Evolutionary conservation across 176 grass and related monocot species (phyloP).

Genomic region (Secale cereale): DNA sequence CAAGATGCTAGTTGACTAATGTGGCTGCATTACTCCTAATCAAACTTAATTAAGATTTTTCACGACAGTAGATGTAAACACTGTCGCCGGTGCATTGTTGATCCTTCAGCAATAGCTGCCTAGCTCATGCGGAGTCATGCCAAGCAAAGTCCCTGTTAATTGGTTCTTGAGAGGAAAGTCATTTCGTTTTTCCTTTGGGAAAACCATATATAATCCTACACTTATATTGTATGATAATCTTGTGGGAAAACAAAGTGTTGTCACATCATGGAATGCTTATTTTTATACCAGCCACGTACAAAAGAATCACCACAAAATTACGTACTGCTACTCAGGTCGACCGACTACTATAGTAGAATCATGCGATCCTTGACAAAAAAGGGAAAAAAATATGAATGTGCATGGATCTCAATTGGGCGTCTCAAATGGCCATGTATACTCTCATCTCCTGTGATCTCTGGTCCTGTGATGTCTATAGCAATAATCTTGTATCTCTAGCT

Average conservation of each 20-base stretch:
- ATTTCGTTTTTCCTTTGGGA: not conserved
- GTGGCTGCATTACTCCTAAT: not conserved
- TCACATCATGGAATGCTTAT: slow-evolving; percentile 33
- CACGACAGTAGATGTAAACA: not conserved
- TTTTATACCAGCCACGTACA: slow-evolving; percentile 48
- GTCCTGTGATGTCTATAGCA: not conserved
- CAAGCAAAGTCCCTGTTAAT: not conserved
- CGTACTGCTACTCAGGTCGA: not conserved
- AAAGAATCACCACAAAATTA: slow-evolving; percentile 30
- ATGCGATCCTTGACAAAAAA: slow-evolving; percentile 18
- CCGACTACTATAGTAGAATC: slow-evolving; percentile 26
- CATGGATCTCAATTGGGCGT: not conserved
- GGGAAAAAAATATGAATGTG: slow-evolving; percentile 2
- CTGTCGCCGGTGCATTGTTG: too few species aligned
- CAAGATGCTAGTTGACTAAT: slow-evolving; percentile 31
- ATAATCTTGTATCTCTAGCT: not conserved
- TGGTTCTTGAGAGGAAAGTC: not conserved
- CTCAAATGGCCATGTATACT: not conserved
- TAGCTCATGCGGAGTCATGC: not conserved
- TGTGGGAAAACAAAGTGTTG: not conserved
- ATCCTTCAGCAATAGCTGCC: not conserved
- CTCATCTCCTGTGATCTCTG: slow-evolving; percentile 1
- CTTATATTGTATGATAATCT: not conserved
- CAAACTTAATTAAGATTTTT: not conserved
- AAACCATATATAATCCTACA: not conserved